Base-by-base conservation (phyloP, 192 early-diverging fungal species). In the Coemansia sp. region DNA sequence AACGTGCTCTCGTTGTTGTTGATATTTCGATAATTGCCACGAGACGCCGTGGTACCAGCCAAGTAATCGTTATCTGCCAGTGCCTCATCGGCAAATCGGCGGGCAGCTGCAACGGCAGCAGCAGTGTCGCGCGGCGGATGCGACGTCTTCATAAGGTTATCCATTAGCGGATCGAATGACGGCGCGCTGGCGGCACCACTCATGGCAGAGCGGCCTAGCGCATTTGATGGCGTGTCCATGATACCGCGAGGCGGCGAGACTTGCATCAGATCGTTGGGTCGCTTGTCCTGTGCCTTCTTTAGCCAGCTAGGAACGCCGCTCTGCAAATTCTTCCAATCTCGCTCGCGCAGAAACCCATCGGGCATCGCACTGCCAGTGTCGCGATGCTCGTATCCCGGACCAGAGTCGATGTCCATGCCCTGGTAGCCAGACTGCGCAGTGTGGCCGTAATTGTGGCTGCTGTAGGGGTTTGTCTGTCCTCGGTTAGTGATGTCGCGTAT, bases 401-500 rank as follows among this genome's bases (percentile, higher is more conserved):
- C 55, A 0, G 59, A 34, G 50, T 76, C 74, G 46, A 76, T 46
- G 50, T 76, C 74, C 74, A 76, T 76, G 44, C 38, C 50, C 69
- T 70, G 58, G 51, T 70, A 75, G 44, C 38, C 57, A 21, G 57
- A 21, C 67, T 77, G 68, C 27, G 70, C 5, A 4, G 55, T 17
- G 55, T 58, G 31, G 14, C 29, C 29, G 27, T 58, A 58, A 31
- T 17, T 58, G 55, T 58, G 55, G 55, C 55, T 8, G 15, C 55
- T 29, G 29, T 58, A 58, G 55, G 25, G 55, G 55, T 31, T 58
- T 6, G 55, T 7, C 6, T 58, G 55, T 1, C 29, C 55, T 58
- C 55, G 55, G 55, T 58, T 32, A 9, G 76, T 77, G 57, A 73
- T 69, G 59, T 77, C 70, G 67, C 76, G 76, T 34, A 77, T 59